Evolutionary conservation across 257 asterid genomes (phyloP).

Genomic region (Ophiorrhiza pumila): DNA sequence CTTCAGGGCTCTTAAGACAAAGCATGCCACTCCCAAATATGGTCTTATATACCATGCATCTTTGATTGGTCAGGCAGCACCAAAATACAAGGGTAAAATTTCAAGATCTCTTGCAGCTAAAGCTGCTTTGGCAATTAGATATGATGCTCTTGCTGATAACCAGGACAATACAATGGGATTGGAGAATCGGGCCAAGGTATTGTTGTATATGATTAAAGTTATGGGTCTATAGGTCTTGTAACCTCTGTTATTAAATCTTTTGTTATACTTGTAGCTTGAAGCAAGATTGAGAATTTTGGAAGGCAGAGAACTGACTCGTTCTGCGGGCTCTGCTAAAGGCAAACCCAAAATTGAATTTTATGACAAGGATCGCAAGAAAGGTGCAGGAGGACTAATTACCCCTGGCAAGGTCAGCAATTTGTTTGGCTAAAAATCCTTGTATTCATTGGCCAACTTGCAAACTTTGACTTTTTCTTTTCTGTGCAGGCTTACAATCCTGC

Average conservation of each 20-base stretch:
- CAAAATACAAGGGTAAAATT: slow-evolving; percentile 88
- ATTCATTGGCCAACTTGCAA: neutral
- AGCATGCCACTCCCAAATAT: slow-evolving; percentile 87
- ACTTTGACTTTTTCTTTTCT: slow-evolving; percentile 8
- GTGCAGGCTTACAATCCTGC: slow-evolving; percentile 70
- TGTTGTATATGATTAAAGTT: neutral
- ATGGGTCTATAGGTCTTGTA: neutral
- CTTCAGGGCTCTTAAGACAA: slow-evolving; percentile 83
- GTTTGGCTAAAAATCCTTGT: neutral
- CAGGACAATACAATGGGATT: slow-evolving; percentile 76
- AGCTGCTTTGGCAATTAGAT: slow-evolving; percentile 78
- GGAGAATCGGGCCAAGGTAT: slow-evolving; percentile 70
- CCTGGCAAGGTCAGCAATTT: slow-evolving; percentile 55
- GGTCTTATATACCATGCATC: slow-evolving; percentile 95
- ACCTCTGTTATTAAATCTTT: neutral
- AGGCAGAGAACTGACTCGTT: slow-evolving; percentile 59
- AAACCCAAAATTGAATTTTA: slow-evolving; percentile 78
- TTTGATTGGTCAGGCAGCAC: slow-evolving; percentile 90
- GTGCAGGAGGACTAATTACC: slow-evolving; percentile 64
- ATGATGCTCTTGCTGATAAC: slow-evolving; percentile 76
- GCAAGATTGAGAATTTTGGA: slow-evolving; percentile 70
- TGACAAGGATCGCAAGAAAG: slow-evolving; percentile 79
- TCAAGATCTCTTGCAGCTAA: slow-evolving; percentile 85
- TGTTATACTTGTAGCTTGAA: slow-evolving; percentile 48
- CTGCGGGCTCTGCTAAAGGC: slow-evolving; percentile 84